Conservation (phyloP, 495 filamentous ascomycete genomes). For the Trypethelium eluteriae region DNA sequence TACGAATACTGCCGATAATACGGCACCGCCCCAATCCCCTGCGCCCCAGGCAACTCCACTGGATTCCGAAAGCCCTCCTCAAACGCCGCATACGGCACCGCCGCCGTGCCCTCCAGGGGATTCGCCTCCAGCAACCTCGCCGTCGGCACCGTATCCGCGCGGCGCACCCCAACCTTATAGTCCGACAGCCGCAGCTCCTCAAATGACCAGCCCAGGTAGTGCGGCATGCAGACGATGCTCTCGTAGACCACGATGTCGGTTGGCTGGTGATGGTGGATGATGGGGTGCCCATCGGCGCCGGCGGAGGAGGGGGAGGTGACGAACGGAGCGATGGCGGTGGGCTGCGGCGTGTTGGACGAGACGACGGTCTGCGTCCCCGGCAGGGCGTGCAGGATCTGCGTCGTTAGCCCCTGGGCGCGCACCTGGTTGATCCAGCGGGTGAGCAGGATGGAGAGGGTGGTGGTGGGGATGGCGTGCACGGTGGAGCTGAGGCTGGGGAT, state of each 20-base stretch:
- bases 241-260: slow-evolving; percentile 47
- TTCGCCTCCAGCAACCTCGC: not conserved
- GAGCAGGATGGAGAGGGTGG: not conserved
- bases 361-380: not conserved
- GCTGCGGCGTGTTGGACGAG: slow-evolving; percentile 7
- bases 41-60: not conserved
- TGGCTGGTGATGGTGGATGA: not conserved
- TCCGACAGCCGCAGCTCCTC: slow-evolving; percentile 85
- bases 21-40: not conserved
- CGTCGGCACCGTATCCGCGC: not conserved
- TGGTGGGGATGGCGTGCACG: not conserved
- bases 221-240: slow-evolving; percentile 72
- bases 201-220: slow-evolving; percentile 77
- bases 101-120: not conserved
- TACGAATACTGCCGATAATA: not conserved
- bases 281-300: not conserved
- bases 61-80: slow-evolving; percentile 4
- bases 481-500: not conserved
- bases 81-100: not conserved
- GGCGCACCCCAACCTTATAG: slow-evolving; percentile 43
- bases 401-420: not conserved
- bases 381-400: not conserved
- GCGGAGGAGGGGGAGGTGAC: slow-evolving; percentile 20
- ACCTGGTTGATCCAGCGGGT: slow-evolving; percentile 3
- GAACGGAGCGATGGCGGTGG: slow-evolving; percentile 2